Conservation (phyloP, 352 stramenopile species). For the Phytophthora idaei region DNA sequence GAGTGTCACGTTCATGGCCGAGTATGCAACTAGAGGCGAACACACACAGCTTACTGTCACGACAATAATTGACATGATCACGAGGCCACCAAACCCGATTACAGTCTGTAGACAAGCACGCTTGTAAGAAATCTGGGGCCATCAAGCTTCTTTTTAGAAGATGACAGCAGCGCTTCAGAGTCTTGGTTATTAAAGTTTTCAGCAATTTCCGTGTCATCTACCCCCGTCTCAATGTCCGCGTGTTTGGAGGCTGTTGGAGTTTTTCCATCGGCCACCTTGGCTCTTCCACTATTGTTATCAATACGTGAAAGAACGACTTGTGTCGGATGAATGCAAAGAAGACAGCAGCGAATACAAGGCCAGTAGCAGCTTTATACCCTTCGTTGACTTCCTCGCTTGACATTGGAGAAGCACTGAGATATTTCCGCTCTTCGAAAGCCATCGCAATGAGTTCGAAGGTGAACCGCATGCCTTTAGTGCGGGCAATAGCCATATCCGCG, state of each 20-base stretch:
- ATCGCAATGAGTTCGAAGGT: constrained; percentile 45
- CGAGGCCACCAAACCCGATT: too few species aligned
- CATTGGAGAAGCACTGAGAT: constrained; percentile 28
- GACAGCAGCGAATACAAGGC: constrained; percentile 2
- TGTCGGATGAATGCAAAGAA: constrained; percentile 20
- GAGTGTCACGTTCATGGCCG: constrained; percentile 42
- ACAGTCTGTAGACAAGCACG: not conserved
- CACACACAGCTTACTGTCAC: constrained; percentile 15
- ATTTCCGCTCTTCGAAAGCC: constrained; percentile 37
- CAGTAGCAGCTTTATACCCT: constrained; percentile 14
- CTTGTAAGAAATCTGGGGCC: not conserved
- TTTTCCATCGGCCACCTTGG: not conserved
- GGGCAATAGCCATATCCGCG: constrained; percentile 40
- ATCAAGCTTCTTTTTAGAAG: not conserved
- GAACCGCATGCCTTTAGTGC: constrained; percentile 37
- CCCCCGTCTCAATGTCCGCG: not conserved
- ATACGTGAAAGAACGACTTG: not conserved
- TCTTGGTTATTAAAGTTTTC: not conserved
- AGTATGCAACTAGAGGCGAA: constrained; percentile 27
- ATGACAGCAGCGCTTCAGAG: not conserved
- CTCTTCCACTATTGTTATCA: constrained; percentile 4
- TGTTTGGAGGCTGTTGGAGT: not conserved
- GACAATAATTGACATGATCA: not conserved
- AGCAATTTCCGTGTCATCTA: not conserved
- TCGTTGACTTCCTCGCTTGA: constrained; percentile 24